A percentile compares a stretch with the other conserved stretches of the same genome.
phyloP scores from a whole-genome alignment of 805 yeast genomes.

The Wickerhamiella nectarea region DNA sequence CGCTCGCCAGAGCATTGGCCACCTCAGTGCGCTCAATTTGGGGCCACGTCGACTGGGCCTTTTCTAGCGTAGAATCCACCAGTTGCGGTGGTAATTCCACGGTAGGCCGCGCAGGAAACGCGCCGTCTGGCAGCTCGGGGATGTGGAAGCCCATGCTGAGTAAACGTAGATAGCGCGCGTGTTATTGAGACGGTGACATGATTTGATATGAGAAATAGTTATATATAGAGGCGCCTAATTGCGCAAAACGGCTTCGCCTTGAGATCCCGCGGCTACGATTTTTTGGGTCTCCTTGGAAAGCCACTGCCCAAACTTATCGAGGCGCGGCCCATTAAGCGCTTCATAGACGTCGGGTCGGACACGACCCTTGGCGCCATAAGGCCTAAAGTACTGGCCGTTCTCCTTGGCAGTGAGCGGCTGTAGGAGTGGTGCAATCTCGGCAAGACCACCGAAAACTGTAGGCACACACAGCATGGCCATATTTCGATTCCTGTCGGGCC shows the following conservation, averaged over 20 bases:
- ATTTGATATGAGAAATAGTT: too few species aligned
- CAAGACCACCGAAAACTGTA: constrained; percentile 32
- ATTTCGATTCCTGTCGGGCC: constrained; percentile 13
- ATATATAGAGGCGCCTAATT: too few species aligned
- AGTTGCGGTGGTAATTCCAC: neutral
- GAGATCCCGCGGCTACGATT: neutral
- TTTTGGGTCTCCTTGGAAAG: constrained; percentile 12
- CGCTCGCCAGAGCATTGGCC: constrained; percentile 18
- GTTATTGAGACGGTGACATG: too few species aligned
- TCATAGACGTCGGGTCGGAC: constrained; percentile 29
- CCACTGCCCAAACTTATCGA: constrained; percentile 28
- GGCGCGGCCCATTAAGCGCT: constrained; percentile 27
- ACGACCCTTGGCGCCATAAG: constrained; percentile 31
- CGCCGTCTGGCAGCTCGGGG: constrained; percentile 7
- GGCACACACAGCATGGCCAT: constrained; percentile 16
- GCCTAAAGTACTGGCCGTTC: constrained; percentile 30
- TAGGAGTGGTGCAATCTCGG: constrained; percentile 33
- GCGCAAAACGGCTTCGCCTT: too few species aligned
- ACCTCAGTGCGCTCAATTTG: constrained; percentile 4
- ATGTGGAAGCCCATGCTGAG: constrained; percentile 4
- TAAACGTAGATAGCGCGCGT: too few species aligned
- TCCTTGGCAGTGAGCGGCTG: constrained; percentile 25
- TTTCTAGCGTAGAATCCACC: constrained; percentile 1
- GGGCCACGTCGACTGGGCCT: constrained; percentile 7
- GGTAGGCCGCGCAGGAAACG: neutral